phyloP scores from a whole-genome alignment of 1,284 basidiomycete genomes.

The Sporisorium sorghi region DNA sequence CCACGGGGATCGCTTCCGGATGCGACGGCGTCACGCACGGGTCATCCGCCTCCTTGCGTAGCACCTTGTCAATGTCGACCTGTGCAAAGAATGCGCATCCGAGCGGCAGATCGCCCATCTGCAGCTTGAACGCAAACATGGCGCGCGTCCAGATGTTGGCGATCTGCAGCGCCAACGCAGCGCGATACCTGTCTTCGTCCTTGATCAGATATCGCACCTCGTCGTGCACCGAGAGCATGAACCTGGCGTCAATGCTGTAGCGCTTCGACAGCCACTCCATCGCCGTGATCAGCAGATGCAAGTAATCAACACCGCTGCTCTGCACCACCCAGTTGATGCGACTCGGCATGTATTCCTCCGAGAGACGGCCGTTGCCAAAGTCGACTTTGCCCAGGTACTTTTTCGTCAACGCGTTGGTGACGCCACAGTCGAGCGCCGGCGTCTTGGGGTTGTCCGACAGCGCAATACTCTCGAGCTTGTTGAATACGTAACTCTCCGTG shows the following conservation, averaged over 20 bases:
- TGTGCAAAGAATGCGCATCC: conserved; percentile 91
- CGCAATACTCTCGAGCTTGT: conserved; percentile 96
- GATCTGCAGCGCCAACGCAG: conserved; percentile 92
- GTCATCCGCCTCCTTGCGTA: conserved; percentile 97
- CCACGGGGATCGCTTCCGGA: conserved; percentile 81
- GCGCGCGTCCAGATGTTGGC: conserved; percentile 96
- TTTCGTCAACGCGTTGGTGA: conserved; percentile 90
- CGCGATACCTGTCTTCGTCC: conserved; percentile 87
- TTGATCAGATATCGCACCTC: conserved; percentile 92
- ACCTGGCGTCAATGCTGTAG: conserved; percentile 89
- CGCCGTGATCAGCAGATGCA: conserved; percentile 92
- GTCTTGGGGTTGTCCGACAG: conserved; percentile 87
- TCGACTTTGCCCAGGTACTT: conserved; percentile 77
- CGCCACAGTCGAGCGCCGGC: conserved; percentile 91
- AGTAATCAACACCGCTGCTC: conserved; percentile 96
- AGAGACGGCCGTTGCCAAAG: conserved; percentile 73
- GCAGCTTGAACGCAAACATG: conserved; percentile 89
- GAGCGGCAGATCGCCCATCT: conserved; percentile 95
- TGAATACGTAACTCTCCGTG: conserved; percentile 97
- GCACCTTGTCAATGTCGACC: conserved; percentile 89
- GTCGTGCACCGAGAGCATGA: conserved; percentile 97
- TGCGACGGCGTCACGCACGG: conserved; percentile 94
- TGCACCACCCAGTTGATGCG: conserved; percentile 99
- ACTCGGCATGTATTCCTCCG: conserved; percentile 91
- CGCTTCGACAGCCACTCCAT: conserved; percentile 88